Evolutionary conservation across 139 green algal species (phyloP).

Genomic region (Pleodorina starrii): DNA sequence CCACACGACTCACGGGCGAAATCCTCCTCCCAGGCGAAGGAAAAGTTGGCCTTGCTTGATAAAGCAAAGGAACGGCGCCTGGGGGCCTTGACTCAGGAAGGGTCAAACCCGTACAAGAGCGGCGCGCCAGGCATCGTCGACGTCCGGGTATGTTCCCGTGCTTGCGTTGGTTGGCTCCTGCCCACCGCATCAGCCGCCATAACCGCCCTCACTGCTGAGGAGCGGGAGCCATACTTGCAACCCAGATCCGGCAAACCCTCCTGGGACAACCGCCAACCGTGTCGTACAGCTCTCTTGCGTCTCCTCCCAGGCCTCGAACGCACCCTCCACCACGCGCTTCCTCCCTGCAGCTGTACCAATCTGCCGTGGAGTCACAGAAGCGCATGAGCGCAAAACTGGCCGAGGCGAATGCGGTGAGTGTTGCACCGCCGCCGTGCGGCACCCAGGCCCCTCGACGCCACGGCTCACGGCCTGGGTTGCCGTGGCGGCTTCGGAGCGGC

Average conservation of each 20-base stretch:
- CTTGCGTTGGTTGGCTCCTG: no score
- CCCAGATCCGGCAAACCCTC: no score
- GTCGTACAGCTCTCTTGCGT: no score
- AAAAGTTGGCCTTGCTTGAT: conserved; percentile 47
- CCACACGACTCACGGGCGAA: no score
- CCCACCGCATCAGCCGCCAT: no score
- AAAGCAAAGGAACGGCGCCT: conserved; percentile 41
- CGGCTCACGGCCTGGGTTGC: no score
- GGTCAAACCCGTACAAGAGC: background rate
- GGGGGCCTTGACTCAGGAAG: background rate
- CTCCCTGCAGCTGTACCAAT: conserved; percentile 61
- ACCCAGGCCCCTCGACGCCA: no score
- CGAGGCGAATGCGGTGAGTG: conserved; percentile 53
- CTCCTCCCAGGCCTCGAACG: background rate
- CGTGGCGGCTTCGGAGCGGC: no score
- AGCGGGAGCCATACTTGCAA: no score
- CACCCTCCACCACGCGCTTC: background rate
- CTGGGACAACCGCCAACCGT: background rate
- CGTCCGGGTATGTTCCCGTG: background rate
- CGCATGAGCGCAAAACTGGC: conserved; percentile 61
- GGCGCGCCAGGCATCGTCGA: conserved; percentile 17
- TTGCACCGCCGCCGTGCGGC: no score
- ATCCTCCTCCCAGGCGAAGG: background rate
- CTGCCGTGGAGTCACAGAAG: conserved; percentile 60
- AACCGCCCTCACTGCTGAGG: no score